phyloP scores from a whole-genome alignment of 2,329 filamentous ascomycete genomes.

The Fusarium siculi region DNA sequence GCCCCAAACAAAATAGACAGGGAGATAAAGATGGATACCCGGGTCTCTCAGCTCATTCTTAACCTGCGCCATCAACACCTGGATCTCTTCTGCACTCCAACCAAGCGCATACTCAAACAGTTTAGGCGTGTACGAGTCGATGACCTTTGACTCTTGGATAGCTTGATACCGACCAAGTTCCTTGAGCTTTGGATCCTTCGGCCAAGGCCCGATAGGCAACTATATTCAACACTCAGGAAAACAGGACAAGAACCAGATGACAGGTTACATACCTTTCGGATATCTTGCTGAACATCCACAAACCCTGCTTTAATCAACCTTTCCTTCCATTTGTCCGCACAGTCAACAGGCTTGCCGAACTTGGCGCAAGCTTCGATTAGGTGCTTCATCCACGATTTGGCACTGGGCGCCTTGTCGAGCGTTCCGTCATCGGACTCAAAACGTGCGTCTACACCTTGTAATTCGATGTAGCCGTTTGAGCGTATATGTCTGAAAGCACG shows the following conservation, averaged over 20 bases:
- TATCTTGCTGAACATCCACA: constrained; percentile 3
- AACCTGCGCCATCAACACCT: constrained; percentile 25
- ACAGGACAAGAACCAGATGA: rapidly evolving
- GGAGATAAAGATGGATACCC: constrained; percentile 28
- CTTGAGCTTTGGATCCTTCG: constrained; percentile 17
- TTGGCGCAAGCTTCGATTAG: constrained; percentile 11
- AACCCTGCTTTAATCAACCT: constrained; percentile 6
- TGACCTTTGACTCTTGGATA: constrained; percentile 19
- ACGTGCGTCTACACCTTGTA: constrained; percentile 3
- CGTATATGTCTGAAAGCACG: not conserved
- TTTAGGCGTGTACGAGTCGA: constrained; percentile 30
- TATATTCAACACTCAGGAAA: not conserved
- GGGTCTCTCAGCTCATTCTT: constrained; percentile 30
- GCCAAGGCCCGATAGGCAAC: constrained; percentile 23
- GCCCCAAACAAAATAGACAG: constrained; percentile 24
- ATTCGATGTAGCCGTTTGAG: constrained; percentile 7
- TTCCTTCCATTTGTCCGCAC: constrained; percentile 5
- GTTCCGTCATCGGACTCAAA: constrained; percentile 19
- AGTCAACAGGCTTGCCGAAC: constrained; percentile 20
- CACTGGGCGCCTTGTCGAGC: not conserved
- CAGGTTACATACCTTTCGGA: not conserved
- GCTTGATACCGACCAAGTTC: constrained; percentile 22
- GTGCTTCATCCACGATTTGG: constrained; percentile 5
- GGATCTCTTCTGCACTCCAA: constrained; percentile 22
- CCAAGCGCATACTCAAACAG: constrained; percentile 26